Evolutionary conservation across 768 basidiomycete genomes (phyloP), one percentile per base, ranked within the genome.

Genomic region (Gymnopilus dilepis): DNA sequence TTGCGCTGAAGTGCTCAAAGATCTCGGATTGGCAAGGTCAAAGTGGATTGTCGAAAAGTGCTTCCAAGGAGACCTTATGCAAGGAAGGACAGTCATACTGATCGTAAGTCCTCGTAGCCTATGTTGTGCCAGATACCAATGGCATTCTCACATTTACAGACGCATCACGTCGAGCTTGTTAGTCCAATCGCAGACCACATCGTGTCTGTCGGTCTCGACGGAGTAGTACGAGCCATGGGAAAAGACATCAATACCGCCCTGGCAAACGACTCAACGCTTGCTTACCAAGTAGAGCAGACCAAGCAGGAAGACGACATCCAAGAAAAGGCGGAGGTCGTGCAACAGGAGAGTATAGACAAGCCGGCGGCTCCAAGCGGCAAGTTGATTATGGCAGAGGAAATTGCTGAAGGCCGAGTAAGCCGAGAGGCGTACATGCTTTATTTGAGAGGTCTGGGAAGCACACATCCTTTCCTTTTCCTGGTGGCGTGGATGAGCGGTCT

Each of bases 31-130:
- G 89, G n/a, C n/a, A 66, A 95, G 92, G 0, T 90, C 94, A 0
- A 86, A 88, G 63, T 91, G 92, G 74, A 84, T 98, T 42, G 90
- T 89, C 67, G 79, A 85, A 19, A 80, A 92, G 54, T 95, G 93
- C 67, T 77, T 98, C 19, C 80, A 82, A 64, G 94, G 95, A 6
- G 87, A 90, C 42, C 77, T 97, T 41, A 80, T 95, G 70, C 73
- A 77, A 24, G 87, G 85, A n/a, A 82, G 95, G 52, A 97, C 95
- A 0, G 77, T 96, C 51, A 80, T 97, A 41, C 81, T 98, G 22
- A 94, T 97, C 40, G 85, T 86, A 64, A 53, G 81, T 71, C 3
- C 19, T 8, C 26, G 28, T 24, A 1, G 21, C 26, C 31, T 22
- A 33, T 56, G 13, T 21, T 47, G 12, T 42, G 41, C 41, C n/a